Evolutionary conservation across 148 eudicot genomes (phyloP).

Genomic region (Fallopia convolvulus): DNA sequence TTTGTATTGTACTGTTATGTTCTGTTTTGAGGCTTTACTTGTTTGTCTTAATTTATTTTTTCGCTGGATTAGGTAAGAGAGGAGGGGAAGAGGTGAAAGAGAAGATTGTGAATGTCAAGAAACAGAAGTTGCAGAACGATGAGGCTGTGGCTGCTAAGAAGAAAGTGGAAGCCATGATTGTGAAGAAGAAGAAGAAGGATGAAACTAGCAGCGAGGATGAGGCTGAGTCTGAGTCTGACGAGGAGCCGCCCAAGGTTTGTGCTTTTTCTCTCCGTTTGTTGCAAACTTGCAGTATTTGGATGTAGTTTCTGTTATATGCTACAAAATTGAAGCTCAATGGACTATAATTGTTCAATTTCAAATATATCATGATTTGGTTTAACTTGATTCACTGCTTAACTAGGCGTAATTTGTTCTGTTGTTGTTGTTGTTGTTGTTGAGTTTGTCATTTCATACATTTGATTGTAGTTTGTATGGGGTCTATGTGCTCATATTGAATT

Average conservation of each 20-base stretch:
- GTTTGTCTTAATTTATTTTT: not conserved
- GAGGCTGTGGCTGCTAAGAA: constrained; percentile 23
- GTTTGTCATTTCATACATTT: too few species aligned
- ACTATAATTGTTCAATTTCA: too few species aligned
- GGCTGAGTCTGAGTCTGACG: constrained; percentile 35
- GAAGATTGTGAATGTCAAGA: constrained; percentile 29
- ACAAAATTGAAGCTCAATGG: too few species aligned
- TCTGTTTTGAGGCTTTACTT: not conserved
- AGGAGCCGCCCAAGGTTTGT: constrained; percentile 29
- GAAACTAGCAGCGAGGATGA: constrained; percentile 20
- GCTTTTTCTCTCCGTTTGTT: too few species aligned
- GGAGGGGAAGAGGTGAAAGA: constrained; percentile 34
- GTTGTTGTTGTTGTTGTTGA: too few species aligned
- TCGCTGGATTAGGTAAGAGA: constrained; percentile 38
- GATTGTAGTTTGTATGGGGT: too few species aligned
- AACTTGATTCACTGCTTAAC: too few species aligned
- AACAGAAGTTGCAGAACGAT: constrained; percentile 33
- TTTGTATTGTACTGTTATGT: not conserved
- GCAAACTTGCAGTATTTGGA: not conserved
- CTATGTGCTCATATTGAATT: too few species aligned
- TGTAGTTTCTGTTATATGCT: not conserved
- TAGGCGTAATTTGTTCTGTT: too few species aligned
- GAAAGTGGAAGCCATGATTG: constrained; percentile 19
- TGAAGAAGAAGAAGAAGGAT: constrained; percentile 32
- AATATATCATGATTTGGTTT: too few species aligned